Percentiles rank a stretch among this genome's conserved stretches.
These are phyloP conservation scores for Angomonas deanei DNA, from an alignment of 208 protist species.

Conservation along the genomic window DNA sequence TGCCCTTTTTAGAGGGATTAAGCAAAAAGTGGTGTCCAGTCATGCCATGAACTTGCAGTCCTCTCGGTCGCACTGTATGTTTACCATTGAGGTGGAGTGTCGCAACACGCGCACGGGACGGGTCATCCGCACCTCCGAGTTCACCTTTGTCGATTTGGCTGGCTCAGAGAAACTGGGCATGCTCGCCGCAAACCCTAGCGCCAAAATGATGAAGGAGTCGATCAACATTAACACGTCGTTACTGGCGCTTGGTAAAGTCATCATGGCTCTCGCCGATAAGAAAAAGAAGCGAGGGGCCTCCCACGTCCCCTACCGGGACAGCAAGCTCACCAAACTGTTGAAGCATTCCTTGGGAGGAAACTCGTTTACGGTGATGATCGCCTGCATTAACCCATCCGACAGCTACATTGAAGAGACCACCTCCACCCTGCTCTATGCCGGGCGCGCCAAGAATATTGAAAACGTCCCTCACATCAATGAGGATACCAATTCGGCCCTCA, in stretches of 20 bases:
- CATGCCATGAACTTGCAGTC: conserved; percentile 88
- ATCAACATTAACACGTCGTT: conserved; percentile 92
- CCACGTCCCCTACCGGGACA: conserved; percentile 90
- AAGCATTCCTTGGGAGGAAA: conserved; percentile 81
- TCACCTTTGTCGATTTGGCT: conserved; percentile 89
- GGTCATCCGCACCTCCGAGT: conserved; percentile 43
- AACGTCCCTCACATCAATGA: conserved; percentile 84
- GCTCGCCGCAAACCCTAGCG: conserved; percentile 39
- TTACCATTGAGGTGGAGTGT: conserved; percentile 81
- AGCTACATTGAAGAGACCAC: conserved; percentile 81
- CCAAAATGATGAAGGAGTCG: conserved; percentile 70
- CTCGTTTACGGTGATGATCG: conserved; percentile 82
- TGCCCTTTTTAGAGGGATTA: conserved; percentile 64
- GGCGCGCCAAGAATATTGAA: conserved; percentile 80
- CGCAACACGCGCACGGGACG: conserved; percentile 22
- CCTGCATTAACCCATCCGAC: conserved; percentile 83
- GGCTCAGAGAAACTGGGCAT: conserved; percentile 84
- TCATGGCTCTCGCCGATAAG: conserved; percentile 56
- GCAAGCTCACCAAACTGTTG: conserved; percentile 86
- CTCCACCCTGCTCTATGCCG: conserved; percentile 89
- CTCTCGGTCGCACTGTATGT: conserved; percentile 89
- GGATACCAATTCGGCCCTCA: conserved; percentile 58
- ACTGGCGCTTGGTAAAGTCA: conserved; percentile 89
- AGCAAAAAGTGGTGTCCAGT: conserved; percentile 71
- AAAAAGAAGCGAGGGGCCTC: conserved; percentile 12